phyloP scores from a whole-genome alignment of 352 stramenopile genomes.

The Halophytophthora batemanensis region DNA sequence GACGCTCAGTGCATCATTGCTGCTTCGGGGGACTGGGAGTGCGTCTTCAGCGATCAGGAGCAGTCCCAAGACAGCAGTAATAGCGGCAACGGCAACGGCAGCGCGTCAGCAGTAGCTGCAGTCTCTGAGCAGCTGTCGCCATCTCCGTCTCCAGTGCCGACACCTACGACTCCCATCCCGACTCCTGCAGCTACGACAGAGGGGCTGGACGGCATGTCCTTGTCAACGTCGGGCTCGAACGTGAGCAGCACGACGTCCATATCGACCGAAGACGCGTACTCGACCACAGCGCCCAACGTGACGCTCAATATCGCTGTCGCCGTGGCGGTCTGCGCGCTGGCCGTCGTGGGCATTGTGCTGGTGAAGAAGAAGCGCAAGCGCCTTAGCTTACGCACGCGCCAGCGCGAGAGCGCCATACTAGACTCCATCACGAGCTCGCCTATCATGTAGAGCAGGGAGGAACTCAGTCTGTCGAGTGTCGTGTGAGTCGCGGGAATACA shows the following conservation, averaged over 20 bases:
- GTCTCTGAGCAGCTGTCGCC: too few relatives aligned
- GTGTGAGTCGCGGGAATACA: too few relatives aligned
- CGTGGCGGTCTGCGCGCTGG: slow-evolving; percentile 22
- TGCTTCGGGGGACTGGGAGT: slow-evolving; percentile 25
- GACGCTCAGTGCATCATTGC: slow-evolving; percentile 41
- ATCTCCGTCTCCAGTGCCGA: too few relatives aligned
- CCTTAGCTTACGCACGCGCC: neutral
- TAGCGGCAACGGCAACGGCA: neutral
- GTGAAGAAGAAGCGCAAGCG: slow-evolving; percentile 25
- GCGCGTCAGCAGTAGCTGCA: too few relatives aligned
- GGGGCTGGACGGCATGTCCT: too few relatives aligned
- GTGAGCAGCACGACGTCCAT: slow-evolving; percentile 1
- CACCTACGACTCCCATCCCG: too few relatives aligned
- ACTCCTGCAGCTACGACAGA: too few relatives aligned
- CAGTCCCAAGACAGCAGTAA: neutral
- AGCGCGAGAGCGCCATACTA: slow-evolving; percentile 1
- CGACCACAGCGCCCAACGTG: slow-evolving; percentile 6
- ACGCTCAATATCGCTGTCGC: slow-evolving; percentile 23
- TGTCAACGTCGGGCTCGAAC: too few relatives aligned
- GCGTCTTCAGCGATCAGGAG: slow-evolving; percentile 20
- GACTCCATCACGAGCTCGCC: slow-evolving; percentile 5
- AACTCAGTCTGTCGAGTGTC: neutral
- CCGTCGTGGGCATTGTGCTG: slow-evolving; percentile 17
- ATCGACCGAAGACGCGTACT: slow-evolving; percentile 1
- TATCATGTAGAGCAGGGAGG: slow-evolving; percentile 18